These are phyloP conservation scores for Heimioporus punctisporus DNA, from an alignment of 1,284 basidiomycete genomes.

Conservation along the genomic window DNA sequence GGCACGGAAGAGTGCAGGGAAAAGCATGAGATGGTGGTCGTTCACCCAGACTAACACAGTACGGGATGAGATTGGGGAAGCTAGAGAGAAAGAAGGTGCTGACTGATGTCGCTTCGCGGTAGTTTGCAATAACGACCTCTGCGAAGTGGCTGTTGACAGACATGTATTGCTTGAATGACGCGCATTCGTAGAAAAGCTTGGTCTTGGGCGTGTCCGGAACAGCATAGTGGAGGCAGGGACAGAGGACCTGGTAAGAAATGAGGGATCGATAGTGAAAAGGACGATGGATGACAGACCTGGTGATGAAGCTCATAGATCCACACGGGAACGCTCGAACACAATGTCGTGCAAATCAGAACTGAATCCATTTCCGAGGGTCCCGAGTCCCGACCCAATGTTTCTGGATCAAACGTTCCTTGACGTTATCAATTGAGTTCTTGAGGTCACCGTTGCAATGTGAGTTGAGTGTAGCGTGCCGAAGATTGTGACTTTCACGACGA, in stretches of 20 bases:
- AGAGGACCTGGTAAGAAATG: slow-evolving; percentile 57
- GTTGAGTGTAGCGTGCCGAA: slow-evolving; percentile 68
- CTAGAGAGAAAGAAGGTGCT: neutral
- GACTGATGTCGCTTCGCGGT: slow-evolving; percentile 80
- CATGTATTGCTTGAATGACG: slow-evolving; percentile 77
- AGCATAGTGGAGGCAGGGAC: slow-evolving; percentile 89
- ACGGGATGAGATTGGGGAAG: neutral
- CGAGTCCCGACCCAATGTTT: slow-evolving; percentile 88
- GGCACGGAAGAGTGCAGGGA: slow-evolving; percentile 73
- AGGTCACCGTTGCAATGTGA: slow-evolving; percentile 80
- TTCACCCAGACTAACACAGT: slow-evolving; percentile 66
- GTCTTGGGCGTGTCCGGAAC: slow-evolving; percentile 87
- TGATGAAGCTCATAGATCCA: slow-evolving; percentile 93
- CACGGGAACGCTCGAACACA: slow-evolving; percentile 67
- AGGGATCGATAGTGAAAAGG: neutral
- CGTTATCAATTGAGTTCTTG: slow-evolving; percentile 76
- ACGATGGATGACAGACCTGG: slow-evolving; percentile 45
- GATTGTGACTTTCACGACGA: slow-evolving; percentile 16
- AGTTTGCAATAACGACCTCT: slow-evolving; percentile 71
- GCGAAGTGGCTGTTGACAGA: slow-evolving; percentile 87
- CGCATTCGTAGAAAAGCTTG: slow-evolving; percentile 79
- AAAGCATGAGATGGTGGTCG: slow-evolving; percentile 87
- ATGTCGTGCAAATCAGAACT: slow-evolving; percentile 53
- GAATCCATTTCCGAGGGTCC: slow-evolving; percentile 66
- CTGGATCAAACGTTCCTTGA: slow-evolving; percentile 49